Conservation (phyloP, 148 eudicot genomes). For the Rhododendron vialii region DNA sequence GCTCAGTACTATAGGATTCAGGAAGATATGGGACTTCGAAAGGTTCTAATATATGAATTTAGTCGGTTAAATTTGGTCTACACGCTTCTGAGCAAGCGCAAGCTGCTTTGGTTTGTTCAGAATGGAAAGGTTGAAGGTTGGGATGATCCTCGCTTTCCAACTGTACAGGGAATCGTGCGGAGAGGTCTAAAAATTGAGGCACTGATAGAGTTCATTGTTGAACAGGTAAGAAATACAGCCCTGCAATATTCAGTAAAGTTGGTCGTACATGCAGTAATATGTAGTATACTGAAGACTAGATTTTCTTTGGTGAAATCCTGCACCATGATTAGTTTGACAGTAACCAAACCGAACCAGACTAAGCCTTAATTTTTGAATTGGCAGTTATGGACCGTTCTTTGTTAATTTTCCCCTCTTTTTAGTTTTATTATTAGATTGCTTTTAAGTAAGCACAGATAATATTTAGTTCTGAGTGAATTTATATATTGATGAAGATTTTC, state of each 20-base stretch:
- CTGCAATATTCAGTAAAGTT: background rate
- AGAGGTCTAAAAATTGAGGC: constrained; percentile 92
- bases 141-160: constrained; percentile 99
- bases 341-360: background rate
- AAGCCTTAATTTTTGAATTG: background rate
- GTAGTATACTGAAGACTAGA: background rate
- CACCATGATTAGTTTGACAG: background rate
- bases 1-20: constrained; percentile 93
- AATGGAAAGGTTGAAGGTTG: constrained; percentile 96
- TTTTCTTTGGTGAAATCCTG: background rate
- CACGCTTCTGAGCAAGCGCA: constrained; percentile 97
- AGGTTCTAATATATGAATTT: constrained; percentile 85
- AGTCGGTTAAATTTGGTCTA: constrained; percentile 94
- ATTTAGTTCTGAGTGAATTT: background rate
- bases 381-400: background rate
- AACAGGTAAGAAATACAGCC: constrained; percentile 50
- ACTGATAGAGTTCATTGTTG: constrained; percentile 78
- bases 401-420: background rate
- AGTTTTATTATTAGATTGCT: background rate
- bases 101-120: constrained; percentile 96
- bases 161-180: constrained; percentile 97
- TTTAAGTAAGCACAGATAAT: background rate
- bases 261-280: background rate
- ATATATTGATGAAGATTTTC: background rate
- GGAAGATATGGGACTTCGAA: constrained; percentile 78